Evolutionary conservation across 2,329 filamentous ascomycete genomes (phyloP), one percentile per base, ranked within the genome.

Genomic region (Zymoseptoria tritici): DNA sequence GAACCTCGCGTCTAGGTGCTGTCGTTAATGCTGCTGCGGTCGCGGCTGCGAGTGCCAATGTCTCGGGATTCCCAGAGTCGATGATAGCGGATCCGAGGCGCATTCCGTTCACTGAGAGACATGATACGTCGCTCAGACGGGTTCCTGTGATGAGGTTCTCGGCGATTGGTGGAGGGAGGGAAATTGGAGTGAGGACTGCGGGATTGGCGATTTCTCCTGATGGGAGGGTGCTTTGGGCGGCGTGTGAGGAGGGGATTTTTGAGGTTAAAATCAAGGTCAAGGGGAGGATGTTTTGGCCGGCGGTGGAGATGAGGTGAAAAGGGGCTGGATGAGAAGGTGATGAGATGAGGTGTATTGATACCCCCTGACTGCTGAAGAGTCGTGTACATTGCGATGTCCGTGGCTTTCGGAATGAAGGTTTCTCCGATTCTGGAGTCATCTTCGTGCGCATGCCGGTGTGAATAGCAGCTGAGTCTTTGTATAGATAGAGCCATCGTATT

Each of bases 221-320:
- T 66, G 78, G 78, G 8, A 67, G 75, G 20, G 78, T 67, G 57
- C 66, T 81, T 42, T 80, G 78, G 68, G 78, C 74, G 42, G 77
- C 76, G 4, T 78, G 75, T 36, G 85, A 90, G 70, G 85, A 89
- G 65, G 89, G 89, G 58, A 87, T 92, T 57, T 90, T 90, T 68
- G 87, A 91, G 74, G 84, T 90, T 67, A 81, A 80, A 36, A 80
- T 92, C 64, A 85, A 90, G 70, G 67, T 85, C 19, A 78, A 82
- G 54, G 79, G 77, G 59, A 80, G 89, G 61, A 88, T 85, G 72
- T 72, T 70, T 49, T 76, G 73, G 62, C 74, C 76, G 4, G 74
- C 74, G 36, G 68, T 78, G 46, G 71, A 72, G 49, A 52, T 60
- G 51, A 55, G 63, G 29, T 70, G 61, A 59, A 13, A 3, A 1